These are phyloP conservation scores for Psilocybe azurescens DNA, from an alignment of 768 basidiomycete species.

Conservation along the genomic window DNA sequence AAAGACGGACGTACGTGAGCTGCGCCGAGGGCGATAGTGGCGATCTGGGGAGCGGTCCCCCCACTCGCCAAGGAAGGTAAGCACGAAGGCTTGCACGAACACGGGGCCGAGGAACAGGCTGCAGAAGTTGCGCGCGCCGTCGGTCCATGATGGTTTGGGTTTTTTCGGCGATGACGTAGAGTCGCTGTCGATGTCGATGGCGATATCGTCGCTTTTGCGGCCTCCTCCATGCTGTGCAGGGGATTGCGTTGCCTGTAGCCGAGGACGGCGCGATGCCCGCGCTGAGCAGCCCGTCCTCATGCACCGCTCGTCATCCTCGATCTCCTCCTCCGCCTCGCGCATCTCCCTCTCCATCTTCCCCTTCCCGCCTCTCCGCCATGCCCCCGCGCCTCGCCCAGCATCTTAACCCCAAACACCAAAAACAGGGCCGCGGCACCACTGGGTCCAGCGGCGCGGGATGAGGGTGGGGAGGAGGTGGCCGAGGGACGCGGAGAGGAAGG, in stretches of 20 bases:
- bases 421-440: slow-evolving; percentile 57
- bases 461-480: too few species aligned
- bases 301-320: slow-evolving; percentile 77
- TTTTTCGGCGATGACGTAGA: slow-evolving; percentile 9
- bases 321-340: slow-evolving; percentile 75
- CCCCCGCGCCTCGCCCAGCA: slow-evolving; percentile 83
- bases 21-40: slow-evolving; percentile 42
- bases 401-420: slow-evolving; percentile 87
- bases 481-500: too few species aligned
- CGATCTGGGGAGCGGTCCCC: too few species aligned
- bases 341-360: slow-evolving; percentile 70
- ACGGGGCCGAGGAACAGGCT: too few species aligned
- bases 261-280: neutral
- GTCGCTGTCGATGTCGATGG: slow-evolving; percentile 5
- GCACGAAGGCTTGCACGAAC: too few species aligned
- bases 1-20: too few species aligned
- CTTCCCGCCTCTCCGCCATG: slow-evolving; percentile 72
- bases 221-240: slow-evolving; percentile 76
- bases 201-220: slow-evolving; percentile 39
- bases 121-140: too few species aligned
- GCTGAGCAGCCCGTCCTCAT: slow-evolving; percentile 32
- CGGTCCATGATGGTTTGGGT: slow-evolving; percentile 26
- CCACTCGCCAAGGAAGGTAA: too few species aligned
- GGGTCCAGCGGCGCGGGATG: too few species aligned
- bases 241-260: slow-evolving; percentile 45